Percentiles rank a stretch among this genome's conserved stretches.
Conservation (phyloP, 345 rosid genomes). For the Lenwebbia sp. region DNA sequence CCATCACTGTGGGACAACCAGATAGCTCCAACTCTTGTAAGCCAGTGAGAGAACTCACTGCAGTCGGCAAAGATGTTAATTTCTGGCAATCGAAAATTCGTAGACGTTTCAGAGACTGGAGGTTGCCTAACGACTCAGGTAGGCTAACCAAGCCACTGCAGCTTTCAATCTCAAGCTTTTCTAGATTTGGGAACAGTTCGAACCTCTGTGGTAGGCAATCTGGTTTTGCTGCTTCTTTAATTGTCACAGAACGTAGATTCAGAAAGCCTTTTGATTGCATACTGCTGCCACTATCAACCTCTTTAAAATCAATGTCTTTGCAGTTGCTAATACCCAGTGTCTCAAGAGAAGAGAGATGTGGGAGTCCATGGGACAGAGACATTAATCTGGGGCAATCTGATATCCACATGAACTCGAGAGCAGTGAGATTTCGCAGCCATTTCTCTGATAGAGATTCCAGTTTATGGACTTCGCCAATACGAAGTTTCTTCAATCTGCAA, state of each 20-base stretch:
- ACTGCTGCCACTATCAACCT: not conserved
- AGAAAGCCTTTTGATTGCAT: not conserved
- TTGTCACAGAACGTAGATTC: not conserved
- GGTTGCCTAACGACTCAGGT: not conserved
- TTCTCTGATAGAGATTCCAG: not conserved
- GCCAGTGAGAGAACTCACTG: not conserved
- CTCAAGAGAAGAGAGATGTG: not conserved
- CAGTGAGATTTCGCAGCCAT: not conserved
- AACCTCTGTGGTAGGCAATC: not conserved
- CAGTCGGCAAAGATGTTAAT: not conserved
- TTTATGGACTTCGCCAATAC: not conserved
- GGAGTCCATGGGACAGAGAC: not conserved
- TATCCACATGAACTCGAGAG: not conserved
- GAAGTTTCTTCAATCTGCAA: not conserved
- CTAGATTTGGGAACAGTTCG: not conserved
- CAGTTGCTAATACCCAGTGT: not conserved
- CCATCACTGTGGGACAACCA: not conserved
- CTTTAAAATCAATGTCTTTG: not conserved
- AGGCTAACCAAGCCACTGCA: not conserved
- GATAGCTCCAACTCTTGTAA: not conserved
- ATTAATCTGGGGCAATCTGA: not conserved
- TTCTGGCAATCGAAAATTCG: not conserved
- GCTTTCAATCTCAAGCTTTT: not conserved
- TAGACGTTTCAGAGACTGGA: not conserved
- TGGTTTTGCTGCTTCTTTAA: not conserved